A percentile compares a stretch with the other conserved stretches of the same genome.
These are phyloP conservation scores for Phlyctochytrium bullatum DNA, from an alignment of 192 early-diverging fungal genomes.

Conservation along the genomic window DNA sequence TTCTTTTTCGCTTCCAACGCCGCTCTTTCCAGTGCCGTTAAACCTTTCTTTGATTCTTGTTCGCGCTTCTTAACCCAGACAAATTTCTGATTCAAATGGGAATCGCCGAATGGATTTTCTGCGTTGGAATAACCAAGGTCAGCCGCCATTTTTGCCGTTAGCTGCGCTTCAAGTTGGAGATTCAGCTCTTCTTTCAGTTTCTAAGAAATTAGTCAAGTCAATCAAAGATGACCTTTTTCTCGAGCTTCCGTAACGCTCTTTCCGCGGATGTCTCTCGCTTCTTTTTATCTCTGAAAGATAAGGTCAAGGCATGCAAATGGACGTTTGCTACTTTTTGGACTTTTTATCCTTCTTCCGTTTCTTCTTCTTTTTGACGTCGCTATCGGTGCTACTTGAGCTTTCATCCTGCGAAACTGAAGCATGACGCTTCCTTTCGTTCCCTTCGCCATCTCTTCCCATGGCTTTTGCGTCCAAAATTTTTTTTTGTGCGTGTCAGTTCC, in stretches of 20 bases:
- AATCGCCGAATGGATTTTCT: constrained; percentile 81
- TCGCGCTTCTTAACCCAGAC: constrained; percentile 94
- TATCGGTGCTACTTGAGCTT: not conserved
- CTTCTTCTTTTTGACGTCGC: not conserved
- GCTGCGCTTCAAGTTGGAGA: constrained; percentile 44
- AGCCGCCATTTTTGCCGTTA: constrained; percentile 46
- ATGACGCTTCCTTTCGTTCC: too few relatives aligned
- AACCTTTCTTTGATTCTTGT: constrained; percentile 65
- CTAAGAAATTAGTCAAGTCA: constrained; percentile 6
- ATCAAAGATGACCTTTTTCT: constrained; percentile 2
- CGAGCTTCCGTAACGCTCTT: not conserved
- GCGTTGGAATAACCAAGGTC: constrained; percentile 63
- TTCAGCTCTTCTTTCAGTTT: constrained; percentile 43
- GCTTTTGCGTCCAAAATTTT: too few relatives aligned
- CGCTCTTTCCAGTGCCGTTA: constrained; percentile 54
- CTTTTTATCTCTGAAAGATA: constrained; percentile 9
- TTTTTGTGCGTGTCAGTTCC: too few relatives aligned
- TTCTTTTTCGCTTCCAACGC: constrained; percentile 58
- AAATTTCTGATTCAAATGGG: constrained; percentile 79
- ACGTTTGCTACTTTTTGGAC: not conserved
- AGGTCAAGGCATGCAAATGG: too few relatives aligned
- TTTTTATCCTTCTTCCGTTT: not conserved
- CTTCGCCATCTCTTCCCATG: too few relatives aligned
- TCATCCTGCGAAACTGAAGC: too few relatives aligned
- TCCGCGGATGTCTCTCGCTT: not conserved